phyloP scores from a whole-genome alignment of 2,329 filamentous ascomycete species.

The Remersonia thermophila region DNA sequence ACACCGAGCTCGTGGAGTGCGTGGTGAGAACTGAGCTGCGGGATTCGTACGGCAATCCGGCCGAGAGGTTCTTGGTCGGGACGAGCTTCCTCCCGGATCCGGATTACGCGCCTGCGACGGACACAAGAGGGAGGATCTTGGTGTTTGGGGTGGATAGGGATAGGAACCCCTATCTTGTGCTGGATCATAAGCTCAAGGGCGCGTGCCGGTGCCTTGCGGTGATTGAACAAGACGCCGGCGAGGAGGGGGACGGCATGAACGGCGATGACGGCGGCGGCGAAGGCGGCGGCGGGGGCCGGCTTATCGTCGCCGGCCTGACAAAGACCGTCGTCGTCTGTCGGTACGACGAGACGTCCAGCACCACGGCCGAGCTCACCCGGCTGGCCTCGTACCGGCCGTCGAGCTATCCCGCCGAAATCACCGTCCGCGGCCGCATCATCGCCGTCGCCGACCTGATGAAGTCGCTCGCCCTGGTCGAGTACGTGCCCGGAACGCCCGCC shows the following conservation, averaged over 20 bases:
- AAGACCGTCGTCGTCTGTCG: conserved; percentile 63
- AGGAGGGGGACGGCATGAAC: too few species aligned
- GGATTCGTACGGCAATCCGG: conserved; percentile 39
- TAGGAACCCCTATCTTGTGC: conserved; percentile 59
- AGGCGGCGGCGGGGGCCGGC: too few species aligned
- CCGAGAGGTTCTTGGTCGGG: conserved; percentile 81
- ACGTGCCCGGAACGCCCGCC: conserved; percentile 39
- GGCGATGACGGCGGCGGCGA: too few species aligned
- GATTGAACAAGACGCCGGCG: conserved; percentile 38
- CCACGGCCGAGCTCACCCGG: conserved; percentile 49
- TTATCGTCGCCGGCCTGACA: conserved; percentile 68
- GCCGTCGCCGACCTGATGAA: conserved; percentile 91
- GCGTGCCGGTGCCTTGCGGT: conserved; percentile 70
- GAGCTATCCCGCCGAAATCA: conserved; percentile 72
- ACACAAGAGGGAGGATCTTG: conserved; percentile 58
- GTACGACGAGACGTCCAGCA: conserved; percentile 44
- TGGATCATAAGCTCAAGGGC: conserved; percentile 59
- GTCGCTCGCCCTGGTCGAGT: conserved; percentile 69
- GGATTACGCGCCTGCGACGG: conserved; percentile 26
- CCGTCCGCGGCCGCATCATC: conserved; percentile 61
- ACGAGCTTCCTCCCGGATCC: conserved; percentile 65
- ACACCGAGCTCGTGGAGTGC: conserved; percentile 67
- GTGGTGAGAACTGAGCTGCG: conserved; percentile 66
- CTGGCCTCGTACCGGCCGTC: conserved; percentile 67
- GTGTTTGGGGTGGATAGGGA: conserved; percentile 72